These are phyloP conservation scores for Vitis hybrid DNA, from an alignment of 177 flowering plant species.

Conservation along the genomic window DNA sequence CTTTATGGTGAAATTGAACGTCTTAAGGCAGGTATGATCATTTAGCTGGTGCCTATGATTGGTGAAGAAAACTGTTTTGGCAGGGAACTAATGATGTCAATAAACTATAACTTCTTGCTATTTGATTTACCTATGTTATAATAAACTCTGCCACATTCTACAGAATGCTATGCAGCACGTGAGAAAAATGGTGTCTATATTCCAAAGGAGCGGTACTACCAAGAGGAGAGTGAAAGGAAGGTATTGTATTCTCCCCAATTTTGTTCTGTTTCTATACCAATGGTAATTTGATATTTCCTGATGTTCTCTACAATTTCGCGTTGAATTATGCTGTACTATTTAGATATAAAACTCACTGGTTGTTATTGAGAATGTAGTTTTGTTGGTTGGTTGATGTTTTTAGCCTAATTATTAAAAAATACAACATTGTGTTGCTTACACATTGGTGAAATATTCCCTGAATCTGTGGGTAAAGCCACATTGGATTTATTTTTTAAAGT, in stretches of 20 bases:
- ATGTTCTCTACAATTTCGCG: neutral
- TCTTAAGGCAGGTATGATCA: conserved; percentile 74
- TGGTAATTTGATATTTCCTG: neutral
- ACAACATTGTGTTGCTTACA: no score
- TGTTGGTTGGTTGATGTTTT: neutral
- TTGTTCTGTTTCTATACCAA: neutral
- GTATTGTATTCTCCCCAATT: conserved; percentile 28
- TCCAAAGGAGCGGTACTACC: conserved; percentile 92
- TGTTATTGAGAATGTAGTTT: neutral
- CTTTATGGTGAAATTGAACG: conserved; percentile 98
- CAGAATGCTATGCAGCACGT: conserved; percentile 96
- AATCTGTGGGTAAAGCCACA: no score
- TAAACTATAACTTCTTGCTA: neutral
- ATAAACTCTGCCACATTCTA: neutral
- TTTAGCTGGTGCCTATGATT: neutral
- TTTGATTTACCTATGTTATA: neutral
- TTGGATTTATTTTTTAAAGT: neutral
- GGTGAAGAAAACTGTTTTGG: neutral
- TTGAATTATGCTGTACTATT: neutral
- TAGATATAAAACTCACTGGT: neutral
- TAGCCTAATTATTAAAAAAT: no score
- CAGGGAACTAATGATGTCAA: neutral
- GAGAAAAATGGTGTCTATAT: conserved; percentile 97
- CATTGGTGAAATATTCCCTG: no score
- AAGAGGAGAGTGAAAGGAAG: conserved; percentile 95